Evolutionary conservation across 345 rosid species (phyloP).

Genomic region (Ceriops zippeliana): DNA sequence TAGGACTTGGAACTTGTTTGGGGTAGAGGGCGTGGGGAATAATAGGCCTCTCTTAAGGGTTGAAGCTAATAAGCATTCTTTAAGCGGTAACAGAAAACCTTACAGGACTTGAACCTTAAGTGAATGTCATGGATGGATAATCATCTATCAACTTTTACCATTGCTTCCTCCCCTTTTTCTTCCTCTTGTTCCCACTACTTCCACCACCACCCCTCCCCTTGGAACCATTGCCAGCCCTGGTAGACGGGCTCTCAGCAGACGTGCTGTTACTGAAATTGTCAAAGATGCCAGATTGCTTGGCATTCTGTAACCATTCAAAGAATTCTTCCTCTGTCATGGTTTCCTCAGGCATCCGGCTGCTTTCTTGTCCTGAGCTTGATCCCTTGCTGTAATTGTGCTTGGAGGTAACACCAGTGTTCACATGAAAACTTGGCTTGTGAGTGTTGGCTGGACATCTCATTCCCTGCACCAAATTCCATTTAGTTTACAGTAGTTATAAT

Average conservation of each 20-base stretch:
- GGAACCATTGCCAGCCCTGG: slow-evolving; percentile 38
- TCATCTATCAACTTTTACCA: slow-evolving; percentile 39
- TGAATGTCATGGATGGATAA: background rate
- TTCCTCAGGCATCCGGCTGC: slow-evolving; percentile 68
- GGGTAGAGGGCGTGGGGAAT: background rate
- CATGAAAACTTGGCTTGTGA: slow-evolving; percentile 97
- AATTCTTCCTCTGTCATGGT: slow-evolving; percentile 89
- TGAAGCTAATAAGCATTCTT: slow-evolving; percentile 6
- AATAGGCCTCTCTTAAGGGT: background rate
- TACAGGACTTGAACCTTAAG: slow-evolving; percentile 6
- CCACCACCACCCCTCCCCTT: slow-evolving; percentile 33
- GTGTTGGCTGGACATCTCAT: slow-evolving; percentile 91
- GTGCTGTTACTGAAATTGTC: slow-evolving; percentile 41
- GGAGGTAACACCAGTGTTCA: slow-evolving; percentile 66
- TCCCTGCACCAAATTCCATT: slow-evolving; percentile 53
- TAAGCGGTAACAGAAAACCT: slow-evolving; percentile 8
- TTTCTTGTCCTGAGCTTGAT: slow-evolving; percentile 57
- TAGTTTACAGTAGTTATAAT: background rate
- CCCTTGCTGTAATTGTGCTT: slow-evolving; percentile 50
- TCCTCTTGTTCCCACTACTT: slow-evolving; percentile 50
- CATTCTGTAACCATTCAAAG: slow-evolving; percentile 84
- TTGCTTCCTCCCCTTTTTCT: slow-evolving; percentile 81
- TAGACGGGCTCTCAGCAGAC: slow-evolving; percentile 37
- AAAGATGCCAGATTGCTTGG: slow-evolving; percentile 71
- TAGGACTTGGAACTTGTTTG: background rate